phyloP scores from a whole-genome alignment of 495 filamentous ascomycete species.

The Bombardia bombarda region DNA sequence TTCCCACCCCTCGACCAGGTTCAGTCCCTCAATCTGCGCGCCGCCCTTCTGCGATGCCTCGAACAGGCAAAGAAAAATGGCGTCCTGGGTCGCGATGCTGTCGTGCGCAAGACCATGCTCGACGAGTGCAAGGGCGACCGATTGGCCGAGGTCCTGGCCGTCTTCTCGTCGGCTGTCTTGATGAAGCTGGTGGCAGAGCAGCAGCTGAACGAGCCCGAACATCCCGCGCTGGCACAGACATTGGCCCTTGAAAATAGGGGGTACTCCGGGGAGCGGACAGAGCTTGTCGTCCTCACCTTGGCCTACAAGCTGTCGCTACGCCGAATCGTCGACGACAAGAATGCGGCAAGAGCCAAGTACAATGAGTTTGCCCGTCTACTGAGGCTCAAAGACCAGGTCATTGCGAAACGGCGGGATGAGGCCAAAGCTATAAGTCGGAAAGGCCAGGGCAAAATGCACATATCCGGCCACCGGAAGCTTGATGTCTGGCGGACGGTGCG shows the following conservation, averaged over 20 bases:
- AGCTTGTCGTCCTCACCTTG: conserved; percentile 58
- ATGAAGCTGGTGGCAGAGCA: conserved; percentile 53
- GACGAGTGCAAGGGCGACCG: conserved; percentile 85
- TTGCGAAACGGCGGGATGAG: conserved; percentile 35
- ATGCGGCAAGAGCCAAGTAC: conserved; percentile 43
- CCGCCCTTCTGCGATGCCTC: conserved; percentile 70
- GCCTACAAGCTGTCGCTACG: conserved; percentile 62
- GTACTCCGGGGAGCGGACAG: conserved; percentile 49
- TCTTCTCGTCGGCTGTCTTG: conserved; percentile 73
- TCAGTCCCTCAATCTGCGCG: conserved; percentile 80
- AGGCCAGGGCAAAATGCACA: conserved; percentile 3
- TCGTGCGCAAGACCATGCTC: conserved; percentile 81
- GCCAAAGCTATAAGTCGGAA: conserved; percentile 14
- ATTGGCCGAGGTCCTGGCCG: conserved; percentile 68
- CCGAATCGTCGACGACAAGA: conserved; percentile 44
- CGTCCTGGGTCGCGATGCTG: conserved; percentile 63
- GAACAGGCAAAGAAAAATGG: conserved; percentile 82
- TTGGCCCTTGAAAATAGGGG: conserved; percentile 56
- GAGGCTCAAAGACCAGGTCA: conserved; percentile 36
- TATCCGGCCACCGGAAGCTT: conserved; percentile 30
- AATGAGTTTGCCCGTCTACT: conserved; percentile 52
- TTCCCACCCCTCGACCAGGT: conserved; percentile 81
- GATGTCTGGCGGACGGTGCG: conserved; percentile 45
- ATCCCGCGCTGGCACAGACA: conserved; percentile 43
- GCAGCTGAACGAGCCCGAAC: conserved; percentile 21